phyloP scores from a whole-genome alignment of 345 rosid species.

The Litchi chinensis region DNA sequence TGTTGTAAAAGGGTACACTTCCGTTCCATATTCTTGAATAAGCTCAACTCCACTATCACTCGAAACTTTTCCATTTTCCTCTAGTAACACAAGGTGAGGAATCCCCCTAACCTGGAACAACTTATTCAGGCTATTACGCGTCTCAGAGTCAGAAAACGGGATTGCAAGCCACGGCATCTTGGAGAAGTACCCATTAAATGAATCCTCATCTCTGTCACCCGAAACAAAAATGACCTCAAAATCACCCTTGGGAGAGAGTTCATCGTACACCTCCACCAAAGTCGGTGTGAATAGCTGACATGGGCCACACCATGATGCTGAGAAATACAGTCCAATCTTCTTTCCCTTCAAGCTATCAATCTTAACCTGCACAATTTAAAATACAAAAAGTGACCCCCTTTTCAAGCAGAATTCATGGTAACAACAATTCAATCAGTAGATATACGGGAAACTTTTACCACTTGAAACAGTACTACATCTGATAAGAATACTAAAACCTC shows the following conservation, averaged over 20 bases:
- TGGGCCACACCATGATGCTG: constrained; percentile 88
- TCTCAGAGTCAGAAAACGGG: constrained; percentile 64
- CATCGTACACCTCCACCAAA: constrained; percentile 55
- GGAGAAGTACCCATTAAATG: constrained; percentile 60
- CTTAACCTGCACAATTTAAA: constrained; percentile 48
- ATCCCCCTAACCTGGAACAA: constrained; percentile 67
- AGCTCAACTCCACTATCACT: constrained; percentile 54
- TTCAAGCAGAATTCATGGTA: not conserved
- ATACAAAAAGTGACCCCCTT: not conserved
- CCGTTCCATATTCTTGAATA: constrained; percentile 61
- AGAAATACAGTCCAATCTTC: constrained; percentile 76
- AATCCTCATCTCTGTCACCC: constrained; percentile 53
- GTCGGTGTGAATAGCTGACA: constrained; percentile 68
- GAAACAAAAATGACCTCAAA: constrained; percentile 70
- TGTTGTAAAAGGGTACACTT: constrained; percentile 63
- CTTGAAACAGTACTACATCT: too few relatives aligned
- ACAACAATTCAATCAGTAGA: not conserved
- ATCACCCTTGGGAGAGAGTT: constrained; percentile 48
- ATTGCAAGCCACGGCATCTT: constrained; percentile 93
- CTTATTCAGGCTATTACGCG: constrained; percentile 47
- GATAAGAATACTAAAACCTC: too few relatives aligned
- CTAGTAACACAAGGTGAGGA: constrained; percentile 70
- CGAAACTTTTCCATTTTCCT: constrained; percentile 55
- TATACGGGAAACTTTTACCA: too few relatives aligned
- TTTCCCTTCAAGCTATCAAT: constrained; percentile 72